Conservation (phyloP, 2,329 filamentous ascomycete genomes). For the Xylaria sp. region DNA sequence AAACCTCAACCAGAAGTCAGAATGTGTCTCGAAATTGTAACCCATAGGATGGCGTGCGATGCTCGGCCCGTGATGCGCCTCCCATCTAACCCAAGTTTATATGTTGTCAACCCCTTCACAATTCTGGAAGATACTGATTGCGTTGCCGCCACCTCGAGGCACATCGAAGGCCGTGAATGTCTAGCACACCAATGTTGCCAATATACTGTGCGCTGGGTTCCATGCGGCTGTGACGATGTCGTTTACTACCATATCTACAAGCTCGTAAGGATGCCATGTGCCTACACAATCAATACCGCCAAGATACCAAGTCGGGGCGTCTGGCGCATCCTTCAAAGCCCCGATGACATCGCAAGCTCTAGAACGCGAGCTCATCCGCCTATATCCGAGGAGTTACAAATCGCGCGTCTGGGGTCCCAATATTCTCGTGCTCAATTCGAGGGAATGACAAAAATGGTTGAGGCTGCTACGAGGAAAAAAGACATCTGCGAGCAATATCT, state of each 20-base stretch:
- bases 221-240: slow-evolving; percentile 17
- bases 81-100: slow-evolving; percentile 1
- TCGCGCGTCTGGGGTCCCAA: slow-evolving; percentile 17
- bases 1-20: neutral
- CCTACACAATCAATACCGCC: slow-evolving; percentile 8
- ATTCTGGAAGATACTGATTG: neutral
- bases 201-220: slow-evolving; percentile 19
- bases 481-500: slow-evolving; percentile 21
- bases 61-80: slow-evolving; percentile 27
- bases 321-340: slow-evolving; percentile 24
- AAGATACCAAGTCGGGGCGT: slow-evolving; percentile 7
- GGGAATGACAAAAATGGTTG: slow-evolving; percentile 9
- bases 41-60: slow-evolving; percentile 25
- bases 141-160: neutral
- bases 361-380: neutral
- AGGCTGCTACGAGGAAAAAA: slow-evolving; percentile 8
- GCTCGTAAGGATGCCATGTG: slow-evolving; percentile 5
- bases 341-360: slow-evolving; percentile 18
- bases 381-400: slow-evolving; percentile 30
- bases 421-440: slow-evolving; percentile 4
- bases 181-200: slow-evolving; percentile 22
- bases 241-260: slow-evolving; percentile 33
- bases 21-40: slow-evolving; percentile 43
- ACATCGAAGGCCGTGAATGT: neutral
- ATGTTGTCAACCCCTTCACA: slow-evolving; percentile 25